Evolutionary conservation across 352 stramenopile species (phyloP).

Genomic region (Aphanomyces astaci): DNA sequence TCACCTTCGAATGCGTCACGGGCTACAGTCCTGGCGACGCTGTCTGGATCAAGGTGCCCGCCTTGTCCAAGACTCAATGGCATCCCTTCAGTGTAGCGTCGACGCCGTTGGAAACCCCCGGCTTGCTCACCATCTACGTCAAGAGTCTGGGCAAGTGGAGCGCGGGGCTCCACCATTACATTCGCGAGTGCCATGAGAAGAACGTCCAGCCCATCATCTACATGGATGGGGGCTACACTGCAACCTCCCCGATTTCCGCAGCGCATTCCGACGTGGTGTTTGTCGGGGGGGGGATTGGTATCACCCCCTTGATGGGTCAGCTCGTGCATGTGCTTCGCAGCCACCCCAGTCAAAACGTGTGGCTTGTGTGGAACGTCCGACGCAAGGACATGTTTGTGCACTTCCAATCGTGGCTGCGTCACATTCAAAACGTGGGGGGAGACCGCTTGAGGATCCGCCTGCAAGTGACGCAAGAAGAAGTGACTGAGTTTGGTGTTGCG

Average conservation of each 20-base stretch:
- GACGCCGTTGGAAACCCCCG: constrained; percentile 26
- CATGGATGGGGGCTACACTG: constrained; percentile 47
- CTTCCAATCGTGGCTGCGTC: constrained; percentile 27
- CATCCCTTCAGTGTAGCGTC: constrained; percentile 44
- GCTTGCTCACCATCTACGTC: constrained; percentile 40
- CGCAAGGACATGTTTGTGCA: not conserved
- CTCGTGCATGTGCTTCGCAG: not conserved
- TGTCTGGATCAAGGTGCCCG: constrained; percentile 40
- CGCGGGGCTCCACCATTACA: constrained; percentile 30
- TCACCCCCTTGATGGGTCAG: constrained; percentile 29
- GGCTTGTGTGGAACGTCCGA: constrained; percentile 7
- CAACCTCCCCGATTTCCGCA: constrained; percentile 66
- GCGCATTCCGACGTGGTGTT: constrained; percentile 35
- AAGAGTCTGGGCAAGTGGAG: constrained; percentile 50
- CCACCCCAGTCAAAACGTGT: not conserved
- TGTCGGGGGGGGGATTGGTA: constrained; percentile 34
- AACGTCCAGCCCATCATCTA: constrained; percentile 31
- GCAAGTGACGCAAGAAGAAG: not conserved
- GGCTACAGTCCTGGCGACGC: constrained; percentile 39
- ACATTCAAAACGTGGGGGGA: constrained; percentile 24
- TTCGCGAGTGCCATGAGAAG: constrained; percentile 28
- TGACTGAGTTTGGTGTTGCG: not conserved
- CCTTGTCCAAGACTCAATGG: constrained; percentile 45
- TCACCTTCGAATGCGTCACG: not conserved
- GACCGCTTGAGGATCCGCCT: not conserved